Base-by-base conservation (phyloP, 352 stramenopile species). In the Thraustochytrium striatum region DNA sequence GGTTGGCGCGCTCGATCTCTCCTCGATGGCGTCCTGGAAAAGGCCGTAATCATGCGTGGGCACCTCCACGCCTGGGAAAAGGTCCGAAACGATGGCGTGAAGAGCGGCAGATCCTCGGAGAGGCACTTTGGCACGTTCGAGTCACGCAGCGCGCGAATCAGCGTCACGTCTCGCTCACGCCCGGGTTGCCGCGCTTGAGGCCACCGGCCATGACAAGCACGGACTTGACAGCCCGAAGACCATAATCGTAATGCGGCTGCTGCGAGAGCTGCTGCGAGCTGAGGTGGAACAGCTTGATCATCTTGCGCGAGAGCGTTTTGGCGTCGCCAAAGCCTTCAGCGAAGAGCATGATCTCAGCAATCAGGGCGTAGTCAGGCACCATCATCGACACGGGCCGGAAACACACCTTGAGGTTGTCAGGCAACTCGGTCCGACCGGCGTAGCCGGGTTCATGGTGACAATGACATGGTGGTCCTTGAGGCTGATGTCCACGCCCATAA, bases 51-150 rank as follows among this genome's bases (percentile, higher is more conserved):
- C 91, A 1, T 92, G 93, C 38, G 91, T 85, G 0, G 90, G 90
- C 25, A 96, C 84, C 62, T 92, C 89, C 35, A 95, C 90, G 1
- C 85, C 57, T 5, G 72, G 91, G 69, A 97, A 97, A 2, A 97
- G 75, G 75, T 96, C 92, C 19, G 87, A 86, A 0, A 97, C 85
- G 36, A 98, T 83, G 7, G 94, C 84, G 1, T 88, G 84, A 98
- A 97, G 0, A 98, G 86, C 7, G 90, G 91, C 0, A 94, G 85
- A 81, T 98, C 93, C 82, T 98, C 91, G 43, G 89, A 87, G 28
- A 97, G 88, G 72, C 97, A 96, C 83, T 97, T 98, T 1, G 92
- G 92, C 2, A 97, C 92, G 82, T 98, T 97, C 83, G 93, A 96
- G 72, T 97, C 93, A 11, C 93, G 88, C 44, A 98, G 80, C 0